A percentile compares a stretch with the other conserved stretches of the same genome.
These are phyloP conservation scores for Hirsutella thompsonii DNA, from an alignment of 2,329 filamentous ascomycete genomes.

Conservation along the genomic window DNA sequence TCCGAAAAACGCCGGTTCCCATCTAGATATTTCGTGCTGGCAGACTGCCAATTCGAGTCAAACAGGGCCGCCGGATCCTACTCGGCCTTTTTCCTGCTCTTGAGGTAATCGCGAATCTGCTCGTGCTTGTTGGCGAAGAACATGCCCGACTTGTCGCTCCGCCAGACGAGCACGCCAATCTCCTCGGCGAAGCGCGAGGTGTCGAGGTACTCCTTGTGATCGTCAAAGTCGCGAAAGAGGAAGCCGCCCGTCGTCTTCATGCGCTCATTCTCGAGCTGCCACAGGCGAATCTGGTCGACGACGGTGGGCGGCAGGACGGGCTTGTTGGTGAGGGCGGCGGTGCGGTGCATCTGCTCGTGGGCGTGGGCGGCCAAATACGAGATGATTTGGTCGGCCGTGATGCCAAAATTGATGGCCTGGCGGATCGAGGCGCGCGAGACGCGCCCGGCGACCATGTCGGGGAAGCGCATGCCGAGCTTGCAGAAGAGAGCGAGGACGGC, in stretches of 20 bases:
- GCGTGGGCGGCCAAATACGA: slow-evolving; percentile 85
- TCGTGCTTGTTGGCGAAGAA: slow-evolving; percentile 92
- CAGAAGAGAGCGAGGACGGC: slow-evolving; percentile 85
- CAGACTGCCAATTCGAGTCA: neutral
- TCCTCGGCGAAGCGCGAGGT: slow-evolving; percentile 73
- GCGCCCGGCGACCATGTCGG: slow-evolving; percentile 86
- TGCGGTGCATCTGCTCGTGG: slow-evolving; percentile 81
- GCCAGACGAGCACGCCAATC: slow-evolving; percentile 82
- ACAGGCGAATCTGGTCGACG: slow-evolving; percentile 91
- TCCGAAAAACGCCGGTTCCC: slow-evolving; percentile 7
- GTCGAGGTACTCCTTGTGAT: slow-evolving; percentile 54
- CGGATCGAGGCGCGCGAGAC: slow-evolving; percentile 82
- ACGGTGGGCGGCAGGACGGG: slow-evolving; percentile 88
- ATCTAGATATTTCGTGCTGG: neutral
- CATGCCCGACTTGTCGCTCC: slow-evolving; percentile 62
- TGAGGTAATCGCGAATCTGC: slow-evolving; percentile 72
- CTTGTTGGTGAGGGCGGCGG: slow-evolving; percentile 39
- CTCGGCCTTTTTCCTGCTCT: slow-evolving; percentile 43
- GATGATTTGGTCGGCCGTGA: slow-evolving; percentile 92
- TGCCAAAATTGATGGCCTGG: slow-evolving; percentile 75
- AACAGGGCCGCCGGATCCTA: slow-evolving; percentile 7
- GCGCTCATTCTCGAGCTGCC: slow-evolving; percentile 94
- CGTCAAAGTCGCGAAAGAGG: slow-evolving; percentile 79
- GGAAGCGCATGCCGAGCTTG: slow-evolving; percentile 78
- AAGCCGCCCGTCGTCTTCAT: slow-evolving; percentile 78